These are phyloP conservation scores for Hexamita inflata DNA, from an alignment of 208 protist species.

Conservation along the genomic window DNA sequence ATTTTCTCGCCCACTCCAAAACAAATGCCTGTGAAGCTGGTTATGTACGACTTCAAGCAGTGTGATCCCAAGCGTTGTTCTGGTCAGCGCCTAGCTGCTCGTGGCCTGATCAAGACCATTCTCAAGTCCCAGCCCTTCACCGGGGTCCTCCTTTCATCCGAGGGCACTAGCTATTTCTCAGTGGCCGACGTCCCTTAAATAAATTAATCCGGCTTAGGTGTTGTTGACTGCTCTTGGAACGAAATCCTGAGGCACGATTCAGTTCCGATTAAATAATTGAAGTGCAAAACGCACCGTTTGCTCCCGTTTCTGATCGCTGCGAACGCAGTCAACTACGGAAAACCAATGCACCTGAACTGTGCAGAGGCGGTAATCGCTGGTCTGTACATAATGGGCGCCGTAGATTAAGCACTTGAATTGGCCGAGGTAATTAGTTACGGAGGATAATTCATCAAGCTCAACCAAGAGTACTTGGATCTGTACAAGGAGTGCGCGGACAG, in stretches of 20 bases:
- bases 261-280: conserved; percentile 69
- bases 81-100: conserved; percentile 71
- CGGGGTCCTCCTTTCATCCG: conserved; percentile 74
- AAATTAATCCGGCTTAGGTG: conserved; percentile 63
- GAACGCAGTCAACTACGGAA: conserved; percentile 96
- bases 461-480: conserved; percentile 68
- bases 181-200: conserved; percentile 69
- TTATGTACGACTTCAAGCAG: conserved; percentile 92
- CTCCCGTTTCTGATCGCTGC: conserved; percentile 90
- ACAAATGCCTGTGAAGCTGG: neutral
- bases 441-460: conserved; percentile 76
- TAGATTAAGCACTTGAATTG: conserved; percentile 66
- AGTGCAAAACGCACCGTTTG: conserved; percentile 60
- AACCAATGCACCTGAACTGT: conserved; percentile 83
- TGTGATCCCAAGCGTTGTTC: conserved; percentile 91
- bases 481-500: conserved; percentile 53
- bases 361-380: conserved; percentile 81
- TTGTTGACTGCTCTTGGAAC: conserved; percentile 95
- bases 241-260: conserved; percentile 64
- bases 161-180: conserved; percentile 69
- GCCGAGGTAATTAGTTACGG: conserved; percentile 88
- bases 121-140: conserved; percentile 63
- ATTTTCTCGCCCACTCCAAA: too few relatives aligned
- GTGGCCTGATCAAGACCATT: conserved; percentile 66
- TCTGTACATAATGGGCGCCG: conserved; percentile 70